Evolutionary conservation across 805 yeast species (phyloP).

Genomic region (Lachancea lanzarotensis): DNA sequence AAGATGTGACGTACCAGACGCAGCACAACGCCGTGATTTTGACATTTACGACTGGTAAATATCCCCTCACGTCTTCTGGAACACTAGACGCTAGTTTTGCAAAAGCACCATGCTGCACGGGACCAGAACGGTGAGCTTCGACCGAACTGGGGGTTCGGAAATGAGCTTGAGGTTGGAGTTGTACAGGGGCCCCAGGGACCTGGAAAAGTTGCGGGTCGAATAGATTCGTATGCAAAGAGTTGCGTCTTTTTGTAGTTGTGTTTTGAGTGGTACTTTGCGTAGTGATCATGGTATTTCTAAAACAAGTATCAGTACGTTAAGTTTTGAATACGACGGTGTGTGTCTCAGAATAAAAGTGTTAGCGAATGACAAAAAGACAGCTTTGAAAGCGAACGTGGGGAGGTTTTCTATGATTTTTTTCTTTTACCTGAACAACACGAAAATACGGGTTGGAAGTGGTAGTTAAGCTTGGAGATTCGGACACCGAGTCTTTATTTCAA

Average conservation of each 20-base stretch:
- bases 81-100: conserved; percentile 10
- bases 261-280: conserved; percentile 17
- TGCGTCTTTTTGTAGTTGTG: conserved; percentile 11
- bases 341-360: neutral
- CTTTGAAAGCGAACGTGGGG: neutral
- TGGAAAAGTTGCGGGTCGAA: conserved; percentile 20
- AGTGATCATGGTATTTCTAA: conserved; percentile 9
- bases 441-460: no score
- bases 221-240: conserved; percentile 13
- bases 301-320: no score
- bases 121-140: neutral
- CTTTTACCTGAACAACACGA: no score
- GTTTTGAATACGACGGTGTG: no score
- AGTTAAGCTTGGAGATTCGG: no score
- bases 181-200: conserved; percentile 12
- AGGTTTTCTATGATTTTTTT: no score
- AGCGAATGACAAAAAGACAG: neutral
- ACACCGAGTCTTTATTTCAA: no score
- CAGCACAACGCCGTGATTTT: conserved; percentile 52
- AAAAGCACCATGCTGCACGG: conserved; percentile 3
- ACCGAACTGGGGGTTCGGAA: neutral
- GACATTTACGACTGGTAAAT: conserved; percentile 34
- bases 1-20: conserved; percentile 75
- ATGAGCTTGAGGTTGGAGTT: conserved; percentile 14
- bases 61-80: conserved; percentile 12